phyloP scores from a whole-genome alignment of 345 rosid genomes.

The Schrenkiella parvula region DNA sequence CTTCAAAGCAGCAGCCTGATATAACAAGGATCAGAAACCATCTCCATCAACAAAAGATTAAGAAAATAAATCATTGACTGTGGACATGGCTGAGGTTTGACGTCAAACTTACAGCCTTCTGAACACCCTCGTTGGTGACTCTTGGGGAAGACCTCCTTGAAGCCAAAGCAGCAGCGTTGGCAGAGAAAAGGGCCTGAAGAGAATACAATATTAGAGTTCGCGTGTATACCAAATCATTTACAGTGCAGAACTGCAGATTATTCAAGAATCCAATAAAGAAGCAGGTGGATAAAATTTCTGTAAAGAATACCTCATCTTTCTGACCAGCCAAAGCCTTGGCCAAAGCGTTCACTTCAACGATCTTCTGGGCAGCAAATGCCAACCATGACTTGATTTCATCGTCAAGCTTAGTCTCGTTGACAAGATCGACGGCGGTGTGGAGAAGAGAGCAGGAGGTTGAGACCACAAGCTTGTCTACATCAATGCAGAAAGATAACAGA shows the following conservation, averaged over 20 bases:
- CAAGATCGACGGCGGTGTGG: slow-evolving; percentile 95
- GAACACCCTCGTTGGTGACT: slow-evolving; percentile 89
- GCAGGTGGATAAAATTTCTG: not conserved
- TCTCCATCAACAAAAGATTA: not conserved
- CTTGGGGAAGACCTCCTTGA: slow-evolving; percentile 92
- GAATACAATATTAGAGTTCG: not conserved
- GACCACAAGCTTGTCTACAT: slow-evolving; percentile 85
- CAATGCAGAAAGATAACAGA: not conserved
- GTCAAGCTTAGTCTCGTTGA: slow-evolving; percentile 87
- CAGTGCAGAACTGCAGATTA: not conserved
- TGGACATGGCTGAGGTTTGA: slow-evolving; percentile 4
- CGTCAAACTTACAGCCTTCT: slow-evolving; percentile 76
- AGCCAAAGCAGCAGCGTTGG: slow-evolving; percentile 81
- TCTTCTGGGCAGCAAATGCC: slow-evolving; percentile 98
- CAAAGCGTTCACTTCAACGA: slow-evolving; percentile 87
- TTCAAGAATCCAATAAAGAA: not conserved
- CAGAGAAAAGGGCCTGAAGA: slow-evolving; percentile 74
- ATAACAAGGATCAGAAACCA: slow-evolving; percentile 16
- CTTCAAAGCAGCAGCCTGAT: slow-evolving; percentile 93
- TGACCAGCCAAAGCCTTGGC: slow-evolving; percentile 91
- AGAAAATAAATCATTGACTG: not conserved
- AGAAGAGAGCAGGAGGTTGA: slow-evolving; percentile 97
- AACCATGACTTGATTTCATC: slow-evolving; percentile 91
- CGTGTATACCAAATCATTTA: not conserved
- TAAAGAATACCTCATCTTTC: slow-evolving; percentile 70